phyloP scores from a whole-genome alignment of 1,139 yeast species.

The Scheffersomyces titani region DNA sequence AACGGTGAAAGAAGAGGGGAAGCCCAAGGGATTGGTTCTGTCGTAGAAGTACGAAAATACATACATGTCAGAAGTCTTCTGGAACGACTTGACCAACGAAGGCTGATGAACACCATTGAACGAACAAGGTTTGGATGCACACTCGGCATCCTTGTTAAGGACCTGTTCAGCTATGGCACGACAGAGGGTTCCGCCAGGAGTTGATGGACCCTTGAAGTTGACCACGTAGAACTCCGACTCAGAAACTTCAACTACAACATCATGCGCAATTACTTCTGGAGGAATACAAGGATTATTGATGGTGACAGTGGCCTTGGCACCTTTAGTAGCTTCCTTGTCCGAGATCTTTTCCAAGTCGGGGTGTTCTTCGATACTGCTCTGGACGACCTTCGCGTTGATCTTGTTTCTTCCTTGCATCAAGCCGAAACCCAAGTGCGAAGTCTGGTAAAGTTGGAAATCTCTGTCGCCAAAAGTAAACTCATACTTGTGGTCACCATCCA shows the following conservation, averaged over 20 bases:
- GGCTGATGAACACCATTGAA: conserved; percentile 98
- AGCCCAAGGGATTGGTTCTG: conserved; percentile 88
- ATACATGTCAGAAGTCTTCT: conserved; percentile 70
- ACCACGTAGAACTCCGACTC: conserved; percentile 57
- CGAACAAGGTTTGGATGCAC: conserved; percentile 81
- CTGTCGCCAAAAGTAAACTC: conserved; percentile 78
- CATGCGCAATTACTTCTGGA: conserved; percentile 59
- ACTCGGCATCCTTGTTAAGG: conserved; percentile 78
- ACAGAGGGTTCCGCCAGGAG: conserved; percentile 66
- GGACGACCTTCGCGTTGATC: conserved; percentile 63
- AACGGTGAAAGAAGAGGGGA: conserved; percentile 87
- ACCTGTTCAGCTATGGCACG: conserved; percentile 79
- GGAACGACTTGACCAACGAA: conserved; percentile 74
- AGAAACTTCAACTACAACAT: conserved; percentile 57
- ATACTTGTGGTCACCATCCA: conserved; percentile 88
- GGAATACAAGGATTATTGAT: conserved; percentile 84
- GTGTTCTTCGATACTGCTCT: conserved; percentile 43
- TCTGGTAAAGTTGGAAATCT: conserved; percentile 84
- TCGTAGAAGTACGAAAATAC: conserved; percentile 95
- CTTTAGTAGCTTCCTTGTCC: conserved; percentile 39
- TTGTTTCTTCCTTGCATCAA: conserved; percentile 90
- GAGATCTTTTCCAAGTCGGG: conserved; percentile 27
- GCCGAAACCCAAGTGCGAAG: conserved; percentile 94
- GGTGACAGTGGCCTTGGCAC: conserved; percentile 39
- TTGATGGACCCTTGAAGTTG: conserved; percentile 70